phyloP scores from a whole-genome alignment of 352 stramenopile species.

The Blastocystis sp. region DNA sequence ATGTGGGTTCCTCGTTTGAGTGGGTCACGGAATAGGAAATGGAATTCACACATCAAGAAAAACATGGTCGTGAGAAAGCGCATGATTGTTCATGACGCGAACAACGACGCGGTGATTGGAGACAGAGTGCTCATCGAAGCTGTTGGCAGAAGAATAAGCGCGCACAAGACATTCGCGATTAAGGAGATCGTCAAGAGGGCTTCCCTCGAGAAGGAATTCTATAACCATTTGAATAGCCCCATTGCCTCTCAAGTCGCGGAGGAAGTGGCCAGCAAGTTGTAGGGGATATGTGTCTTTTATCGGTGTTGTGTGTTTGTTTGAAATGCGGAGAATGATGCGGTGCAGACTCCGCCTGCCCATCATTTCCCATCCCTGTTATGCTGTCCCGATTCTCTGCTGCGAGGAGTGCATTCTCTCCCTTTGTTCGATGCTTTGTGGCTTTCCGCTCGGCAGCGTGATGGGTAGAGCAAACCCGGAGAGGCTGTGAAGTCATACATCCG shows the following conservation, averaged over 20 bases:
- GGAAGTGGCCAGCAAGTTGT: not conserved
- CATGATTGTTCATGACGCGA: constrained; percentile 73
- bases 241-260: constrained; percentile 28
- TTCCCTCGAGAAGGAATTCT: constrained; percentile 62
- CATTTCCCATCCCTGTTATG: no score
- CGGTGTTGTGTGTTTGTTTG: constrained; percentile 42
- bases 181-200: constrained; percentile 61
- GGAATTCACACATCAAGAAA: constrained; percentile 72
- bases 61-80: constrained; percentile 57
- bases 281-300: constrained; percentile 1
- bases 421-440: not conserved
- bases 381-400: no score
- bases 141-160: constrained; percentile 52
- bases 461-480: constrained; percentile 44
- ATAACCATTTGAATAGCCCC: constrained; percentile 52
- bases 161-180: constrained; percentile 63
- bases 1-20: not conserved
- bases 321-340: no score
- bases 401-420: no score
- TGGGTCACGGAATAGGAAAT: constrained; percentile 56
- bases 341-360: not conserved
- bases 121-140: constrained; percentile 73
- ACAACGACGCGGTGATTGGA: constrained; percentile 56
- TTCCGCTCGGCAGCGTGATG: not conserved
- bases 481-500: constrained; percentile 53